Evolutionary conservation across 306 rosid species (phyloP), one percentile per base, ranked within the genome.

Genomic region (Boehmeria nivea): DNA sequence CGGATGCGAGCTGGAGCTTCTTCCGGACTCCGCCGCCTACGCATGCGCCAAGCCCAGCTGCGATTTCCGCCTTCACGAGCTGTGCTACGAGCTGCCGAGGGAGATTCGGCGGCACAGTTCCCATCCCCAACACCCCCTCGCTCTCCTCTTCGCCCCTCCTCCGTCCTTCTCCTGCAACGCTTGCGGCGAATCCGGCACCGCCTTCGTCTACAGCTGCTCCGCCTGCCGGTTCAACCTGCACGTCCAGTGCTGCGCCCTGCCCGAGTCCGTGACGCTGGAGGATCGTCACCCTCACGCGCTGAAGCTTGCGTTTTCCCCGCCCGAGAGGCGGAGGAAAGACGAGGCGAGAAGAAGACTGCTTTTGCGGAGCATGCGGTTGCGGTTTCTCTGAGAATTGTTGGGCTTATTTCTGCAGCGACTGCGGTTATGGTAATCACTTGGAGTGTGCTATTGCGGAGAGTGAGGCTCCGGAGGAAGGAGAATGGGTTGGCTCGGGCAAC

Each of bases 1-100:
- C 1, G 49, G 48, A 19, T 60, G 73, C 15, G 73, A 60, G 43
- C 42, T 60, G 12, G 47, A 43, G 17, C 16, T 61, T 14, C 15
- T 18, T 14, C 52, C 67, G 5, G 67, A 2, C 19, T 2, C 28
- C 14, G 39, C 17, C 22, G 43, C 60, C 23, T 46, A 52, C 24
- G 20, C 45, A 24, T 60, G 68, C 73, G 9, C 16, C 62, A 68
- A 68, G 40, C 28, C 73, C 45, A 43, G 62, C 24, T 60, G 73
- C 15, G 48, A 45, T 1, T 68, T 60, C 39, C 27, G 38, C 26
- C 58, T 68, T 39, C 67, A 68, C 68, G 42, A 68, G 9, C 20
- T 42, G n/a, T 68, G 73, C 49, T 61, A 50, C 39, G 36, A 60
- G 17, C 52, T 68, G 19, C 63, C 68, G 4, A 15, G 25, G 54